Conservation (phyloP, 1,284 basidiomycete genomes). For the Ceratobasidium sp. region DNA sequence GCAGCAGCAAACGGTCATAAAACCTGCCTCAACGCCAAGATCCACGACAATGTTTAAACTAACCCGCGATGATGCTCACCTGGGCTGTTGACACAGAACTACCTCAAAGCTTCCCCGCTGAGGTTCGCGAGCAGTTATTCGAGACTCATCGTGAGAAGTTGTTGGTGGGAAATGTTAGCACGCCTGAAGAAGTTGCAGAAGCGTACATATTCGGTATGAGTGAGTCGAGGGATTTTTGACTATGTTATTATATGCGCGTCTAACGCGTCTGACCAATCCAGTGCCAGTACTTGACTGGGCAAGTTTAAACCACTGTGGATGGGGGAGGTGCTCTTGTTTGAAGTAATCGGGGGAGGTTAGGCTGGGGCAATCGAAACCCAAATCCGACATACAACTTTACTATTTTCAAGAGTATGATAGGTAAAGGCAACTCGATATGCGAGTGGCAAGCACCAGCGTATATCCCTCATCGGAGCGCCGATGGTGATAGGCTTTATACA, state of each 20-base stretch:
- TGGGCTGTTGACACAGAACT: not conserved
- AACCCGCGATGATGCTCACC: not conserved
- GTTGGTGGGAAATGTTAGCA: slow-evolving; percentile 20
- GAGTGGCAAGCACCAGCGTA: too few relatives aligned
- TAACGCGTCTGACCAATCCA: not conserved
- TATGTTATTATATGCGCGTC: not conserved
- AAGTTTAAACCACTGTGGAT: not conserved
- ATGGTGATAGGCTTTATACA: too few relatives aligned
- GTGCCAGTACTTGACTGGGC: slow-evolving; percentile 23
- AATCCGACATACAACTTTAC: too few relatives aligned
- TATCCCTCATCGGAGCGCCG: too few relatives aligned
- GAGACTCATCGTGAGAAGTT: not conserved
- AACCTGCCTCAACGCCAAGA: too few relatives aligned
- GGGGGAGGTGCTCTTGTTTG: slow-evolving; percentile 1
- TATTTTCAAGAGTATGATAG: too few relatives aligned
- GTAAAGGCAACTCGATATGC: too few relatives aligned
- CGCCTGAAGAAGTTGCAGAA: slow-evolving; percentile 18
- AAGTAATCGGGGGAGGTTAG: too few relatives aligned
- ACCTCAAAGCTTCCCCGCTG: not conserved
- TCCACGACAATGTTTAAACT: too few relatives aligned
- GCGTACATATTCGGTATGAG: slow-evolving; percentile 31
- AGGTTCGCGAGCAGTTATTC: not conserved
- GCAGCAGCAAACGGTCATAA: too few relatives aligned
- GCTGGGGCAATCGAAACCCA: too few relatives aligned
- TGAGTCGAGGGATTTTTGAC: not conserved